A percentile compares a stretch with the other conserved stretches of the same genome.
These are phyloP conservation scores for Lachnellula subtilissima DNA, from an alignment of 2,329 filamentous ascomycete genomes.

Conservation along the genomic window DNA sequence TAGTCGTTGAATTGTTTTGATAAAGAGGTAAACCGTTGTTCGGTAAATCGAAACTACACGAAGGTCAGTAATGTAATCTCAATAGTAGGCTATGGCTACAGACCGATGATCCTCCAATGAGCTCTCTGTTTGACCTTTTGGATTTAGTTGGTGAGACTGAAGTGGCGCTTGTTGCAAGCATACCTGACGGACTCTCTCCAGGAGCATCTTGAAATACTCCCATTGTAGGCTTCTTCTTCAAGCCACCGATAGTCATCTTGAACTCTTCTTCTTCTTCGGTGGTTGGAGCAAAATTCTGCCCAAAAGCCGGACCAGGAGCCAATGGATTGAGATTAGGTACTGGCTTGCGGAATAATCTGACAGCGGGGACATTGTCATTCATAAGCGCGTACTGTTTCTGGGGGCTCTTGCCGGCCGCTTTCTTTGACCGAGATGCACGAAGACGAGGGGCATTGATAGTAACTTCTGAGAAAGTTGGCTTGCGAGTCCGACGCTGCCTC, in stretches of 20 bases:
- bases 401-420: constrained; percentile 11
- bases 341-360: constrained; percentile 9
- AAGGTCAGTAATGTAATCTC: background rate
- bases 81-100: background rate
- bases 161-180: background rate
- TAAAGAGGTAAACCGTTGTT: constrained; percentile 20
- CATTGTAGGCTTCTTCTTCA: constrained; percentile 27
- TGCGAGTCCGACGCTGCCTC: constrained; percentile 25
- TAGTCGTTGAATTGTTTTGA: constrained; percentile 6
- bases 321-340: constrained; percentile 23
- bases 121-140: constrained; percentile 27
- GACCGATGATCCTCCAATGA: constrained; percentile 30
- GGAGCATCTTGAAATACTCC: constrained; percentile 28
- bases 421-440: constrained; percentile 15
- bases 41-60: constrained; percentile 23
- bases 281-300: constrained; percentile 19
- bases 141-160: constrained; percentile 5
- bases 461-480: constrained; percentile 18
- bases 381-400: constrained; percentile 14
- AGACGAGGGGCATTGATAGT: constrained; percentile 25
- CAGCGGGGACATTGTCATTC: constrained; percentile 3
- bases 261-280: constrained; percentile 31
- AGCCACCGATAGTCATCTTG: constrained; percentile 24
- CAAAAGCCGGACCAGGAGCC: constrained; percentile 8
- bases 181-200: constrained; percentile 27